Evolutionary conservation across 148 eudicot genomes (phyloP), one percentile per base, ranked within the genome.

Genomic region (Persicaria tinctoria): DNA sequence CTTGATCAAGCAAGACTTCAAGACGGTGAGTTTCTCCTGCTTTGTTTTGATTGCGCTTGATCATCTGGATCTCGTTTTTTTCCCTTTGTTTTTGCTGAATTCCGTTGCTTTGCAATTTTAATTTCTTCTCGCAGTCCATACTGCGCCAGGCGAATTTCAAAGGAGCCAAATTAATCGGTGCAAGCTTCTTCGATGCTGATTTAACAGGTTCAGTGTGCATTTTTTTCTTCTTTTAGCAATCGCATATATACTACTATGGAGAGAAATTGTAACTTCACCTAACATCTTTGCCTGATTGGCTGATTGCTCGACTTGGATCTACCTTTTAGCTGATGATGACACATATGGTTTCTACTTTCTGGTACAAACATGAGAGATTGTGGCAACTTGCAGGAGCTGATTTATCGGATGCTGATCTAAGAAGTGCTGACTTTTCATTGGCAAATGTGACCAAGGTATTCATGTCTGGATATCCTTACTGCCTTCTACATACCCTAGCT

Each of bases 141-240:
- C 78, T 94, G 85, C 76, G 98, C 76, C 92, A 87, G 89, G 90
- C 96, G 47, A 94, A 94, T 77, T 94, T 94, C 69, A 90, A 86
- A 79, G 97, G 93, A 45, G 97, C 98, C 12, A 90, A 90, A 68
- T 79, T 94, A 82, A 73, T 94, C 47, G 97, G 98, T 68, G 97
- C 98, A 71, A 94, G 98, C 90, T 94, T 94, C 88, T 94, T 94
- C 78, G 98, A 94, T 85, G 92, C 98, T 51, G 97, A 92, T 87
- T 85, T 94, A 80, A 94, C 98, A 85, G 98, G 98, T 94, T 23
- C 50, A 63, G 8, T 32, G 46, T 27, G 62, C 72, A 18, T 49
- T 23, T n/a, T 18, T 0, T 32, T 32, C 41, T 32, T 32, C 2
- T 32, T 32, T 32, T 32, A 32, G 41, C 41, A 32, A 32, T 32